phyloP scores from a whole-genome alignment of 768 basidiomycete genomes.

The Calocybe cyanea region DNA sequence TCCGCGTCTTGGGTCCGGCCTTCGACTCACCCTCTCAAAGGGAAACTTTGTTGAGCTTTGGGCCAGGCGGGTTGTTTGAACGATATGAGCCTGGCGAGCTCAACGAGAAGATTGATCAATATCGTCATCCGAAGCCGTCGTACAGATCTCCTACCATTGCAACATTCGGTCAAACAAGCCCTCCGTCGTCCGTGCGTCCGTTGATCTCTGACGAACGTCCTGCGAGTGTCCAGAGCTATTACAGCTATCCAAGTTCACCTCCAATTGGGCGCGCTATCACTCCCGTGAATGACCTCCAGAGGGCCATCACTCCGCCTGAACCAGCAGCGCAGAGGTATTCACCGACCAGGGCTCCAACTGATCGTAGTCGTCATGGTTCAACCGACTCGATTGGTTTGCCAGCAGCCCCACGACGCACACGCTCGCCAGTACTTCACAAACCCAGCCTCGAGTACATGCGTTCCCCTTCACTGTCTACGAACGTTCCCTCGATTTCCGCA shows the following conservation, averaged over 20 bases:
- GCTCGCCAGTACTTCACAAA: constrained; percentile 19
- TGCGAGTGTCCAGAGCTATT: constrained; percentile 18
- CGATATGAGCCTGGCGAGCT: constrained; percentile 10
- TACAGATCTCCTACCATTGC: constrained; percentile 11
- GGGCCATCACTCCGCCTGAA: constrained; percentile 20
- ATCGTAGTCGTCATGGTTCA: constrained; percentile 23
- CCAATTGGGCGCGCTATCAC: constrained; percentile 25
- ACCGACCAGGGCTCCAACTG: neutral
- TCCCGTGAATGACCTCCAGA: constrained; percentile 19
- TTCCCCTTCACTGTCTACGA: neutral
- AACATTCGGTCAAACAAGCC: constrained; percentile 8
- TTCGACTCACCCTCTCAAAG: constrained; percentile 34
- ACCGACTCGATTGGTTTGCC: constrained; percentile 28
- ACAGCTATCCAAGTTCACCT: constrained; percentile 19
- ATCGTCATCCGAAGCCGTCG: constrained; percentile 12
- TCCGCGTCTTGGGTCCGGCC: constrained; percentile 55
- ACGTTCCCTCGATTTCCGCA: constrained; percentile 8
- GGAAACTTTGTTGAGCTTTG: constrained; percentile 29
- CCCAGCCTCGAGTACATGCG: constrained; percentile 11
- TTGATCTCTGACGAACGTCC: constrained; percentile 18
- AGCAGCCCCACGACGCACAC: constrained; percentile 31
- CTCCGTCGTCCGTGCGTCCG: constrained; percentile 9
- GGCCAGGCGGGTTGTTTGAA: constrained; percentile 18
- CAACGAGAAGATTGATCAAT: constrained; percentile 16
- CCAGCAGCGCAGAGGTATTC: constrained; percentile 12